These are phyloP conservation scores for Canna indica DNA, from an alignment of 176 grass and related monocot species.

Conservation along the genomic window DNA sequence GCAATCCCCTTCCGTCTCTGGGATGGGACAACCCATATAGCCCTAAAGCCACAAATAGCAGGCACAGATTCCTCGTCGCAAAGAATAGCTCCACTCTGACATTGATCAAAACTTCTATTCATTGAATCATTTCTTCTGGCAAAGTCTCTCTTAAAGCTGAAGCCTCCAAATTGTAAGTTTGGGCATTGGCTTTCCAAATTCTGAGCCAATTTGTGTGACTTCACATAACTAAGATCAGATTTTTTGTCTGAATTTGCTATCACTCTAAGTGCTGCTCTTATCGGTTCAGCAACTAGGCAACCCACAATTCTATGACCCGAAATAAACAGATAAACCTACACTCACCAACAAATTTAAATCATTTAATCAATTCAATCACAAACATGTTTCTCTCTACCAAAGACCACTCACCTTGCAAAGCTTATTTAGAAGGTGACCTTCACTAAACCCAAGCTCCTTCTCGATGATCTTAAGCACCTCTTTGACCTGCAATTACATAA, in stretches of 20 bases:
- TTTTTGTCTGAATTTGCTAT: conserved; percentile 30
- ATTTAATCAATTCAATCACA: neutral
- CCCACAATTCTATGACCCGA: conserved; percentile 63
- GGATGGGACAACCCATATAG: conserved; percentile 75
- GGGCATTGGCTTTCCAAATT: conserved; percentile 22
- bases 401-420: conserved; percentile 56
- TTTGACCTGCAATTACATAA: conserved; percentile 39
- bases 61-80: conserved; percentile 53
- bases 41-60: conserved; percentile 65
- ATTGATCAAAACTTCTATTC: conserved; percentile 25
- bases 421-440: conserved; percentile 57
- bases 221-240: neutral
- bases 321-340: conserved; percentile 79
- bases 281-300: conserved; percentile 72
- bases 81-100: conserved; percentile 48
- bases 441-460: conserved; percentile 68
- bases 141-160: conserved; percentile 73
- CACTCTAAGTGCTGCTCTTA: conserved; percentile 70
- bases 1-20: conserved; percentile 55
- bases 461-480: conserved; percentile 61
- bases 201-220: neutral
- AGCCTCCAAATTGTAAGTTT: conserved; percentile 61
- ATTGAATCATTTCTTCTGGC: conserved; percentile 24
- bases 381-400: neutral
- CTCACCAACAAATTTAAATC: neutral